Conservation (phyloP, 306 rosid genomes). For the Fragaria vesca region DNA sequence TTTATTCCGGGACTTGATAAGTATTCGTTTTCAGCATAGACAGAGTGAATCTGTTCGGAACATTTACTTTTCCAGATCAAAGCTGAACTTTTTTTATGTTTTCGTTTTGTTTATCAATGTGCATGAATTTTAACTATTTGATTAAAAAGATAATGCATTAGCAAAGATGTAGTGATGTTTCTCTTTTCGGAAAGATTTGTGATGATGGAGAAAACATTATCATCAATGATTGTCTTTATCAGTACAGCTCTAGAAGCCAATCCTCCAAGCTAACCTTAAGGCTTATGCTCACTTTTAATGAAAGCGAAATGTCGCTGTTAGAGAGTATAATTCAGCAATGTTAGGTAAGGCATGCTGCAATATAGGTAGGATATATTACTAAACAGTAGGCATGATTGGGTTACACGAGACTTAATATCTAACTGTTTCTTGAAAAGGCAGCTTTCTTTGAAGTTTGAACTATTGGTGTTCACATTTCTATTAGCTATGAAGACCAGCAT, state of each 20-base stretch:
- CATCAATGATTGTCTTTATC: neutral
- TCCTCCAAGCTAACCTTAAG: neutral
- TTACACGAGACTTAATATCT: too few relatives aligned
- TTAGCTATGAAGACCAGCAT: neutral
- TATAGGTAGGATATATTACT: conserved; percentile 13
- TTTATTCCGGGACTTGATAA: neutral
- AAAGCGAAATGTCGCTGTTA: conserved; percentile 18
- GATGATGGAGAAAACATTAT: neutral
- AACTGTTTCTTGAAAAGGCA: conserved; percentile 3
- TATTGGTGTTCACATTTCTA: neutral
- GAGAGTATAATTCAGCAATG: conserved; percentile 2
- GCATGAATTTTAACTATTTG: neutral
- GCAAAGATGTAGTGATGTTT: neutral
- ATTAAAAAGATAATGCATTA: neutral
- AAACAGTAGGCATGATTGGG: conserved; percentile 9
- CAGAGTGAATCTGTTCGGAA: neutral
- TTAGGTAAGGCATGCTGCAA: conserved; percentile 32
- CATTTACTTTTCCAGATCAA: neutral
- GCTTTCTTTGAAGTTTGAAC: conserved; percentile 1
- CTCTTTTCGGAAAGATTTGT: neutral
- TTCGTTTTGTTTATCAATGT: neutral
- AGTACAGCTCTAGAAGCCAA: neutral
- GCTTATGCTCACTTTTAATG: conserved; percentile 6
- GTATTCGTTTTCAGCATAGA: neutral
- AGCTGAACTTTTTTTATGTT: neutral